Base-by-base conservation (phyloP, 2,329 filamentous ascomycete species). In the Scedosporium dehoogii region DNA sequence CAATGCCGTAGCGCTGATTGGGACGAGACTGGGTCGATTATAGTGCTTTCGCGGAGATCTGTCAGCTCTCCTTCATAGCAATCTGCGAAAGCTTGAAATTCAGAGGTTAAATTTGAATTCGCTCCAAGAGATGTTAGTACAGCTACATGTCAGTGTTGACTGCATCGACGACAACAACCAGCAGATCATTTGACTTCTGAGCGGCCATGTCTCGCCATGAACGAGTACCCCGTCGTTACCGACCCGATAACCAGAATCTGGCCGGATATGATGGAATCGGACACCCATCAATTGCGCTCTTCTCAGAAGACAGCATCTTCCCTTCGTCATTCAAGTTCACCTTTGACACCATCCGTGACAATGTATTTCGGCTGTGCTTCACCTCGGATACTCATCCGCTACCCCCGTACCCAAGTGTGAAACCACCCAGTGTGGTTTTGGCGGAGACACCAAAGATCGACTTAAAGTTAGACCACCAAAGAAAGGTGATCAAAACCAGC, bases 311-410 rank as follows among this genome's bases (percentile, higher is more conserved):
- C 76, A 83, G 71, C 5, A 84, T 14, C 16, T 4, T 48, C 9
- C 44, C 44, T 21, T 10, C 16, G 2, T 33, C 58, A 7, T 83
- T 84, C 64, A 72, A 78, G 16, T 90, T 90, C 69, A 77, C 78
- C 0, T 88, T 90, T 65, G 83, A 89, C 69, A 78, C 82, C 0
- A 67, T 90, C 33, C 79, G 81, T 16, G 76, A 80, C 21, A 86
- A 86, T 59, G 74, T 90, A 16, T 91, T 90, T 73, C 78, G 87
- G 51, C 88, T 87, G 1, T 86, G 85, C 0, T 90, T 90, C 69
- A 80, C 81, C 1, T 86, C 87, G 0, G 68, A 77, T 14, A 77
- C 78, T 2, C 86, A 90, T 68, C 83, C 83, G 6, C 70, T 88
- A 1, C 85, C 88, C 29, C 87, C 87, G 1, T 84, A 84, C 67